Base-by-base conservation (phyloP, 78 protist species). In the Tieghemostelium lacteum region DNA sequence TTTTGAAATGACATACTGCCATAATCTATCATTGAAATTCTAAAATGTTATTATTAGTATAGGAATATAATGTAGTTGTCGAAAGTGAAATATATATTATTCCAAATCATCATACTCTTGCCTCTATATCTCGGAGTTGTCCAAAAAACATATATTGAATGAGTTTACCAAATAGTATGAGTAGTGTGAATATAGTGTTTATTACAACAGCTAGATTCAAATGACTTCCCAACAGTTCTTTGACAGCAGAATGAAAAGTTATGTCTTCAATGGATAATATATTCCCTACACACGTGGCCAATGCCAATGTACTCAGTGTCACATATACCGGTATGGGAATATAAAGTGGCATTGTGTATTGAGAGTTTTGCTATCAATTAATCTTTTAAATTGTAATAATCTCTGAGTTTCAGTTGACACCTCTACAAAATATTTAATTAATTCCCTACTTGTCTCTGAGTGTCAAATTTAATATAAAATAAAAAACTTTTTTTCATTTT, bases 101-200 rank as follows among this genome's bases (percentile, higher is more conserved):
- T 42, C 40, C 14, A 57, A 64, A 49, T 20, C 45, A 14, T 36
- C 71, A 3, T 86, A 86, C 93, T 67, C 86, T 64, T 31, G 57
- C 75, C 42, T 86, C 93, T 20, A 75, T 75, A 5, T 86, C 93
- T 52, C 87, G 28, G 10, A 86, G 63, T 55, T 86, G 73, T 0
- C 93, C 93, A 86, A 70, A 86, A 33, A 86, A 86, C 26, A 86
- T 20, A 61, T 86, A 86, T 72, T 86, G 93, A 49, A 86, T 58
- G n/a, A 86, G 28, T 55, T 86, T 86, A 29, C 92, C 92, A 86
- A 73, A 69, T 24, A 86, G 28, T 28, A 86, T 33, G 20, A 86
- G 50, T 10, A 74, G 29, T 20, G 85, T 86, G 54, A 86, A 75
- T 31, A 65, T 63, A 16, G 85, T 70, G 54, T 86, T 86, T 31